A percentile compares a stretch with the other conserved stretches of the same genome.
phyloP scores from a whole-genome alignment of 179 eudicot species.

The Heliamphora pulchella region DNA sequence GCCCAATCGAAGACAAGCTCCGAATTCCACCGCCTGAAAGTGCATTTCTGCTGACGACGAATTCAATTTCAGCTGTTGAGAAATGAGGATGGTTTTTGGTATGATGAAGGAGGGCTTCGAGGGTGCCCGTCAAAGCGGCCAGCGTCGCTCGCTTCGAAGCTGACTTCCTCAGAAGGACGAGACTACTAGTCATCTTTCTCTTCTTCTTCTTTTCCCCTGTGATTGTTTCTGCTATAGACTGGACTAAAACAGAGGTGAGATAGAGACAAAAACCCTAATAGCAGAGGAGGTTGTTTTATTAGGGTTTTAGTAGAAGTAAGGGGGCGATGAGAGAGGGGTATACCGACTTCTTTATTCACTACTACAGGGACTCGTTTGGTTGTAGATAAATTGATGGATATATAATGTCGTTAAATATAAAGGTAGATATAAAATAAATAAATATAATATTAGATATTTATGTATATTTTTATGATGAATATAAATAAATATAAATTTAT shows the following conservation, averaged over 20 bases:
- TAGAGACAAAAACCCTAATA: neutral
- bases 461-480: too few species aligned
- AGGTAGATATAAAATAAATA: too few species aligned
- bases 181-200: constrained; percentile 17
- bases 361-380: too few species aligned
- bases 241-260: neutral
- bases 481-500: too few species aligned
- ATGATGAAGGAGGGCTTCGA: constrained; percentile 1
- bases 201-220: constrained; percentile 13
- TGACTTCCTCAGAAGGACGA: constrained; percentile 13
- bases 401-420: too few species aligned
- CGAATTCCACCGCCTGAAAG: neutral
- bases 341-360: neutral
- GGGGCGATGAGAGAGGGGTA: neutral
- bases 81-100: neutral
- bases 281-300: neutral
- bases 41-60: neutral
- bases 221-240: neutral
- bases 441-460: too few species aligned
- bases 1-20: neutral
- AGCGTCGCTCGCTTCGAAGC: constrained; percentile 15
- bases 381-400: too few species aligned
- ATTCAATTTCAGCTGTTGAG: neutral
- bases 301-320: neutral
- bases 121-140: constrained; percentile 10